A percentile compares a stretch with the other conserved stretches of the same genome.
Evolutionary conservation across 805 yeast species (phyloP).

Genomic region (Debaryomyces tyrocola): DNA sequence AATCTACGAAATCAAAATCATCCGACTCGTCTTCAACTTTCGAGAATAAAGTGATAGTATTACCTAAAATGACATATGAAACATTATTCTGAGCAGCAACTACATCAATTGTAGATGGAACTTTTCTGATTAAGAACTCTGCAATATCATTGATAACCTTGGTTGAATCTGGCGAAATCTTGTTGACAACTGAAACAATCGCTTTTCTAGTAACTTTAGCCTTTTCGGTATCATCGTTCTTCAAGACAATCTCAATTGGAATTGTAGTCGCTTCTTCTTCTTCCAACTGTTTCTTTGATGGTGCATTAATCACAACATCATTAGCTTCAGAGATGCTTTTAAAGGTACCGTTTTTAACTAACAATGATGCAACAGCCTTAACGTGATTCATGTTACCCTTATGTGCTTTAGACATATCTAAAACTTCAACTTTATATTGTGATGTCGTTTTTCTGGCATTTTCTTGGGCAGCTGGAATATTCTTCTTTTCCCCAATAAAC

Average conservation of each 20-base stretch:
- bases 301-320: conserved; percentile 42
- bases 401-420: conserved; percentile 89
- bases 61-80: conserved; percentile 59
- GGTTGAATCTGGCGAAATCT: conserved; percentile 66
- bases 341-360: conserved; percentile 53
- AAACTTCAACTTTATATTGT: conserved; percentile 57
- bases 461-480: conserved; percentile 61
- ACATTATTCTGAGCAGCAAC: conserved; percentile 49
- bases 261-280: conserved; percentile 43
- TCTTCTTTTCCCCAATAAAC: conserved; percentile 59
- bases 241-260: conserved; percentile 61
- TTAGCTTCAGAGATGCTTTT: conserved; percentile 36
- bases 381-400: conserved; percentile 79
- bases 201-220: conserved; percentile 66
- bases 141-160: conserved; percentile 63
- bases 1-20: conserved; percentile 71
- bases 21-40: conserved; percentile 36
- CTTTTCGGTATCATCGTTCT: conserved; percentile 43
- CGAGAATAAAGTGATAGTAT: conserved; percentile 54
- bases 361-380: conserved; percentile 65
- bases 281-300: conserved; percentile 36
- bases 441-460: conserved; percentile 61
- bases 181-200: conserved; percentile 72
- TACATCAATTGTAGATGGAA: conserved; percentile 41
- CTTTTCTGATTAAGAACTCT: conserved; percentile 51